A percentile compares a stretch with the other conserved stretches of the same genome.
Evolutionary conservation across 208 protist genomes (phyloP).

Genomic region (Crithidia thermophila): DNA sequence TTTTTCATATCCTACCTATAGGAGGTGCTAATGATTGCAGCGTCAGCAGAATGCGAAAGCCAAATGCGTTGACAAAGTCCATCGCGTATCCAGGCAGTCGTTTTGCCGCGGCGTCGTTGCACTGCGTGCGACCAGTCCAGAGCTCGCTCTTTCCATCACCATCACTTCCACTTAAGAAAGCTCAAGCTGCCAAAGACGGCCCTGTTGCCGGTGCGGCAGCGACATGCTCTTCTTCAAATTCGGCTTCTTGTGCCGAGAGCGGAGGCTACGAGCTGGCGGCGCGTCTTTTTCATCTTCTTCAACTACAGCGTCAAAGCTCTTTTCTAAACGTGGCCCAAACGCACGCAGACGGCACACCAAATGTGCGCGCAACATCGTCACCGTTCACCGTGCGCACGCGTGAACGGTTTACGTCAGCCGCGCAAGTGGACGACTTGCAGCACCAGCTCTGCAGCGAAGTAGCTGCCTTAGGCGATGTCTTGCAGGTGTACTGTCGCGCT

Average conservation of each 20-base stretch:
- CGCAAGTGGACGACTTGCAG: no score
- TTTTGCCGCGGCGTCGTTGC: neutral
- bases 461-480: conserved; percentile 3
- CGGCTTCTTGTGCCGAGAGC: neutral
- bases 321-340: conserved; percentile 1
- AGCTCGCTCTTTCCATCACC: neutral
- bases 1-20: no score
- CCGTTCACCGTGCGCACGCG: no score
- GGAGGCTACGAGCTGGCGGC: neutral
- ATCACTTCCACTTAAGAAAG: neutral
- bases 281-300: conserved; percentile 19
- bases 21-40: no score
- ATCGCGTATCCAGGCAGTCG: neutral
- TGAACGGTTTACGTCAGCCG: no score
- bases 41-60: conserved; percentile 20
- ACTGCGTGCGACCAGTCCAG: neutral
- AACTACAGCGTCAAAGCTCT: conserved; percentile 7
- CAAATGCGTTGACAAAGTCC: conserved; percentile 2
- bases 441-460: conserved; percentile 7
- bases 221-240: no score
- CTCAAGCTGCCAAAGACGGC: no score
- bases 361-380: no score
- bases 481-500: conserved; percentile 1
- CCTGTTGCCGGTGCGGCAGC: neutral
- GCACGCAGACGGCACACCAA: neutral